phyloP scores from a whole-genome alignment of 2,329 filamentous ascomycete species.

The Phialocephala subalpina region DNA sequence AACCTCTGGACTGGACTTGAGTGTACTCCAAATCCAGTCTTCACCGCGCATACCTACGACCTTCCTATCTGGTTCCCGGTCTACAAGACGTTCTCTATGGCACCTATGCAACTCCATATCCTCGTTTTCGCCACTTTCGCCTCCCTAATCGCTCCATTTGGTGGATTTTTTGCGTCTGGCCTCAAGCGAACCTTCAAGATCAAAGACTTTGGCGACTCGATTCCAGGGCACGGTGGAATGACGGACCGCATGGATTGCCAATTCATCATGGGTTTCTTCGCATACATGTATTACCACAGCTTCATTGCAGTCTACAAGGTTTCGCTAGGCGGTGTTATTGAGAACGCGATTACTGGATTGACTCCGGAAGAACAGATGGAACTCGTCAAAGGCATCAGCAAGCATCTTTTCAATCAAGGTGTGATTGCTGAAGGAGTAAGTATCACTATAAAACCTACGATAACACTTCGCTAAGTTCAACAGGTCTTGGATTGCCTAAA shows the following conservation, averaged over 20 bases:
- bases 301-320: conserved; percentile 93
- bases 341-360: conserved; percentile 90
- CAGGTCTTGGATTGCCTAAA: conserved; percentile 43
- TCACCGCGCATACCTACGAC: conserved; percentile 78
- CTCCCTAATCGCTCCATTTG: conserved; percentile 95
- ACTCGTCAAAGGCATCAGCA: conserved; percentile 69
- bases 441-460: neutral
- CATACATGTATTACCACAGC: conserved; percentile 98
- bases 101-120: conserved; percentile 94
- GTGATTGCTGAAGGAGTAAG: conserved; percentile 45
- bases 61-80: conserved; percentile 77
- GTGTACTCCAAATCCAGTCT: conserved; percentile 91
- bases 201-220: conserved; percentile 99
- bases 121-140: conserved; percentile 91
- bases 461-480: neutral
- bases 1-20: conserved; percentile 91
- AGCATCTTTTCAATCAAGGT: conserved; percentile 72
- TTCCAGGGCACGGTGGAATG: conserved; percentile 96
- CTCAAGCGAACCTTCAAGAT: conserved; percentile 99
- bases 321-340: conserved; percentile 85
- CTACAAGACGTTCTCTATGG: conserved; percentile 75
- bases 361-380: conserved; percentile 89
- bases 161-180: conserved; percentile 97
- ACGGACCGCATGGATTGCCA: conserved; percentile 99
- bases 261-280: conserved; percentile 99